Base-by-base conservation (phyloP, 345 rosid species). In the Salix viminalis region DNA sequence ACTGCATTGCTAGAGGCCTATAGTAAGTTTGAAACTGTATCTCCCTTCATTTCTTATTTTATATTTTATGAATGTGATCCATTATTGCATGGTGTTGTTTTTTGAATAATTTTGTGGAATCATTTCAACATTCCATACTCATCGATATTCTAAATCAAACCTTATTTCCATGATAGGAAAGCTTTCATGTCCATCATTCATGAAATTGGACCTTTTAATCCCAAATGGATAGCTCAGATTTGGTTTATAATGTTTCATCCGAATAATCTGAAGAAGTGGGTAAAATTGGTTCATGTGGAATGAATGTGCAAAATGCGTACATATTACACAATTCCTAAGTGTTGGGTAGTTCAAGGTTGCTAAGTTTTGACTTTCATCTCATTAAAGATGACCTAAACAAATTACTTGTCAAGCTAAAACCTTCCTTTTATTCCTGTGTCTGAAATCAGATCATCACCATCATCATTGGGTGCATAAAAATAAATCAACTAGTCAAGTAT, bases 1-100 rank as follows among this genome's bases (percentile, higher is more conserved):
- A 90, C 97, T 82, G 98, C 97, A 62, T 85, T 96, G 84, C 84
- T 96, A 82, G 99, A 93, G 87, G 98, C 99, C 76, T 90, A 92
- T 83, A 91, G 99, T 96, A 84, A 85, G 97, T 84, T 79, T 62
- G 67, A 18, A 74, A 76, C 23, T 80, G 16, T 80, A 32, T 67
- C 16, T 21, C 23, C 34, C 73, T 48, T 48, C 15, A 32, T 24
- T 2, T 34, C 13, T 18, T 75, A 32, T 68, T n/a, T 54, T 15
- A 46, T 34, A 58, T 2, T 19, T 44, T 46, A 65, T 21, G 28
- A 58, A n/a, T 12, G 8, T 64, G 12, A 6, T 34, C 44, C 16
- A 19, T 66, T 62, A 36, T 30, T 7, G 41, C 26, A 9, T 36
- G 21, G 11, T 66, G n/a, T 30, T 66, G 44, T 36, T 66, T 66